These are phyloP conservation scores for Aleurites moluccanus DNA, from an alignment of 441 rosid species.

Conservation along the genomic window DNA sequence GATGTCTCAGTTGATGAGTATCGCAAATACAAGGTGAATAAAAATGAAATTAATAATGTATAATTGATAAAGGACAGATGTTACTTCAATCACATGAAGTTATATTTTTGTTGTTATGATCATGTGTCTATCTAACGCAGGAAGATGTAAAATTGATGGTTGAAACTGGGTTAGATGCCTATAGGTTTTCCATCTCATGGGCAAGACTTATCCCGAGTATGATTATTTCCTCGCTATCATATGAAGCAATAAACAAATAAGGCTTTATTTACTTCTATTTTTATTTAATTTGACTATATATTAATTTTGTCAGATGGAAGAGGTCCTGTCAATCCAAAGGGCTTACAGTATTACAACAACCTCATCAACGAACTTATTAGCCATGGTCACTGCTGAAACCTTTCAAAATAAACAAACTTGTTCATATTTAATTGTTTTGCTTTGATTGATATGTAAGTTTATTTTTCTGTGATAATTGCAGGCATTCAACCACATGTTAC, in stretches of 20 bases:
- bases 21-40: slow-evolving; percentile 65
- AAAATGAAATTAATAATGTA: too few species aligned
- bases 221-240: not conserved
- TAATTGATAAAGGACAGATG: too few species aligned
- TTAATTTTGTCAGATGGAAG: slow-evolving; percentile 55
- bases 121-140: slow-evolving; percentile 23
- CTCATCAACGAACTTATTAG: slow-evolving; percentile 50
- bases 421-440: not conserved
- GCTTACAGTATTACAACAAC: slow-evolving; percentile 58
- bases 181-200: slow-evolving; percentile 78
- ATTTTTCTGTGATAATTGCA: slow-evolving; percentile 17
- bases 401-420: not conserved
- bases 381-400: slow-evolving; percentile 37
- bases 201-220: slow-evolving; percentile 70
- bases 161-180: slow-evolving; percentile 55
- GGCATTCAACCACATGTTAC: slow-evolving; percentile 74
- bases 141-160: slow-evolving; percentile 72
- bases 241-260: too few species aligned
- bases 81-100: not conserved
- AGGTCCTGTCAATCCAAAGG: slow-evolving; percentile 60
- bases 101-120: not conserved
- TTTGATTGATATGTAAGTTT: not conserved
- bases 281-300: too few species aligned
- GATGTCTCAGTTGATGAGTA: slow-evolving; percentile 61
- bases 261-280: too few species aligned